phyloP scores from a whole-genome alignment of 2,329 filamentous ascomycete species.

The Claviceps sp. region DNA sequence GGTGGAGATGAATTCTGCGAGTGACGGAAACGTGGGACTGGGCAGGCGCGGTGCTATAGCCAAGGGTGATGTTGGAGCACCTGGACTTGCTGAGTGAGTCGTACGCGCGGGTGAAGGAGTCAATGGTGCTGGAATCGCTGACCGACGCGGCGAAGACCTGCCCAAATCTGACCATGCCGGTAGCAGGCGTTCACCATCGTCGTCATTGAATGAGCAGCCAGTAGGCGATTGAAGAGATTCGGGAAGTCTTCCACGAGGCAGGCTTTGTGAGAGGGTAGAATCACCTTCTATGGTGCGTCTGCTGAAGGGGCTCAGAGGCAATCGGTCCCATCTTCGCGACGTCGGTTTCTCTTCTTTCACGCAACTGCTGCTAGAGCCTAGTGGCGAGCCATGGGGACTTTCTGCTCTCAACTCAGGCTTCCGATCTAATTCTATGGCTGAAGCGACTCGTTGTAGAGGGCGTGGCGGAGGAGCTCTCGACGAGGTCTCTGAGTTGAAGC shows the following conservation, averaged over 20 bases:
- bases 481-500: conserved; percentile 11
- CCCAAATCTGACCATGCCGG: conserved; percentile 14
- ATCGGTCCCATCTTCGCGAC: conserved; percentile 4
- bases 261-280: conserved; percentile 21
- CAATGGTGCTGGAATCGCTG: conserved; percentile 23
- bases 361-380: conserved; percentile 5
- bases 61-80: conserved; percentile 16
- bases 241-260: conserved; percentile 21
- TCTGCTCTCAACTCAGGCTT: conserved; percentile 5
- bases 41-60: conserved; percentile 19
- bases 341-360: conserved; percentile 4
- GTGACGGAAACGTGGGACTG: conserved; percentile 22
- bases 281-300: conserved; percentile 17
- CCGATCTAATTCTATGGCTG: conserved; percentile 10
- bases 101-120: conserved; percentile 11
- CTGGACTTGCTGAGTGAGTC: conserved; percentile 2
- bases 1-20: conserved; percentile 21
- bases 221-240: conserved; percentile 7
- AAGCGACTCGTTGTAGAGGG: conserved; percentile 12
- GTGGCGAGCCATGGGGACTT: conserved; percentile 13
- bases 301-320: conserved; percentile 15
- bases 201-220: background rate
- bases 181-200: background rate
- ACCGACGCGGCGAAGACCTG: conserved; percentile 15
- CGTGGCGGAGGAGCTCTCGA: conserved; percentile 10